Conservation (phyloP, 108 stramenopile species). For the Skeletonema menzelii region DNA sequence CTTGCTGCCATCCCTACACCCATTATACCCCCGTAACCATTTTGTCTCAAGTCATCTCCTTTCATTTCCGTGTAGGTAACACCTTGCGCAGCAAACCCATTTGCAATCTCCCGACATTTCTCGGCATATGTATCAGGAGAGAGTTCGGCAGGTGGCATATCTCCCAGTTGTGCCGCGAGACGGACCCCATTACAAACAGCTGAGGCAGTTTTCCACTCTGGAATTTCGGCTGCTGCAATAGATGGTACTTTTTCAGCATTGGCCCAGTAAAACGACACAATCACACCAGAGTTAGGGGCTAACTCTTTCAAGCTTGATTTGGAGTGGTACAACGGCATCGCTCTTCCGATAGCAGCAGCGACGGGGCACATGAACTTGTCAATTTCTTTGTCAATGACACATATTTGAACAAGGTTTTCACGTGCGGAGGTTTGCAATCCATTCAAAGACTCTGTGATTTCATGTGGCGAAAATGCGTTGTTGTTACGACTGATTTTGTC, state of each 20-base stretch:
- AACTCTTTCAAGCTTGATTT: conserved; percentile 27
- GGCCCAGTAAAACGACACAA: conserved; percentile 32
- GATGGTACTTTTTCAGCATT: conserved; percentile 1
- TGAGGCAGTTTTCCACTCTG: conserved; percentile 8
- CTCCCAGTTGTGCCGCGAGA: conserved; percentile 70
- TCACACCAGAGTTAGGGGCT: conserved; percentile 5
- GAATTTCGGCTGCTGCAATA: not conserved
- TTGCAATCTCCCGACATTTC: conserved; percentile 40
- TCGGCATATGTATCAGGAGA: conserved; percentile 52
- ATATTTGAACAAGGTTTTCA: conserved; percentile 3
- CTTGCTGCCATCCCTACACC: conserved; percentile 87
- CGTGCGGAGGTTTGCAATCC: conserved; percentile 7
- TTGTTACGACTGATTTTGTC: conserved; percentile 48
- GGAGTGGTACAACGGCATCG: conserved; percentile 46
- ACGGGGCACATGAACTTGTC: not conserved
- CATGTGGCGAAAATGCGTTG: conserved; percentile 53
- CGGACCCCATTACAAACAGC: conserved; percentile 57
- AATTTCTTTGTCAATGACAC: conserved; percentile 1
- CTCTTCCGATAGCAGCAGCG: conserved; percentile 47
- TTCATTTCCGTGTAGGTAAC: conserved; percentile 44
- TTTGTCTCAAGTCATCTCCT: conserved; percentile 48
- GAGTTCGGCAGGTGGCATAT: conserved; percentile 71
- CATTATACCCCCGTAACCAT: conserved; percentile 63
- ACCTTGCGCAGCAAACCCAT: conserved; percentile 6
- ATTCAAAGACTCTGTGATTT: conserved; percentile 33